phyloP scores from a whole-genome alignment of 1,284 basidiomycete species.

The Ustilago crameri region DNA sequence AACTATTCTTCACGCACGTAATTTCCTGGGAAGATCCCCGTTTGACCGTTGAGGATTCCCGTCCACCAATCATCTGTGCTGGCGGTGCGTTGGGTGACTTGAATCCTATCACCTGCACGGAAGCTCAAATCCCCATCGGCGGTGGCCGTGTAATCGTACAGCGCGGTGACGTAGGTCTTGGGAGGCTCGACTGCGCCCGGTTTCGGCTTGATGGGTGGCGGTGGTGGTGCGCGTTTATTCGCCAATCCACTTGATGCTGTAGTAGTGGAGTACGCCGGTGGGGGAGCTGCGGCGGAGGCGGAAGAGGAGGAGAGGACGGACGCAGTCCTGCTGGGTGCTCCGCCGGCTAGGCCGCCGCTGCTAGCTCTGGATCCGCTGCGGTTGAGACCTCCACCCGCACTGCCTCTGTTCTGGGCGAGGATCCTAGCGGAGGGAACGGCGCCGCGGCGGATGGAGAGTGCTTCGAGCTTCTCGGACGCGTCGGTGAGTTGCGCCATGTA shows the following conservation, averaged over 20 bases:
- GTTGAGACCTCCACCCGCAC: constrained; percentile 15
- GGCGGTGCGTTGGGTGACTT: constrained; percentile 84
- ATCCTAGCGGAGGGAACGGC: constrained; percentile 51
- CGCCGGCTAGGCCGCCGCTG: constrained; percentile 24
- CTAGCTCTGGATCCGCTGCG: constrained; percentile 21
- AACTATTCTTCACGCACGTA: constrained; percentile 57
- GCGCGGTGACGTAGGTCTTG: constrained; percentile 83
- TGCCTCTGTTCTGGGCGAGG: constrained; percentile 36
- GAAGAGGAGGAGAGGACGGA: constrained; percentile 10
- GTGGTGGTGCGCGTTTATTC: constrained; percentile 83
- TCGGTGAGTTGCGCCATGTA: constrained; percentile 85
- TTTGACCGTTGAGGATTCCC: constrained; percentile 79
- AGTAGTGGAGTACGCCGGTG: constrained; percentile 28
- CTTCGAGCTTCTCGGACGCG: constrained; percentile 73
- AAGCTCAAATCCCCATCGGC: constrained; percentile 90
- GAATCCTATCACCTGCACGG: constrained; percentile 89
- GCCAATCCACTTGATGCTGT: constrained; percentile 15
- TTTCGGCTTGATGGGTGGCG: constrained; percentile 84
- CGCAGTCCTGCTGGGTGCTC: constrained; percentile 36
- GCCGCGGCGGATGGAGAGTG: constrained; percentile 57
- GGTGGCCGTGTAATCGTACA: constrained; percentile 90
- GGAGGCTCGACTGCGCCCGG: constrained; percentile 72
- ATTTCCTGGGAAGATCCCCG: constrained; percentile 91
- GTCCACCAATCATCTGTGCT: constrained; percentile 99
- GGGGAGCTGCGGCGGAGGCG: constrained; percentile 5